Evolutionary conservation across 192 early-diverging fungal genomes (phyloP).

Genomic region (Backusella luteola): DNA sequence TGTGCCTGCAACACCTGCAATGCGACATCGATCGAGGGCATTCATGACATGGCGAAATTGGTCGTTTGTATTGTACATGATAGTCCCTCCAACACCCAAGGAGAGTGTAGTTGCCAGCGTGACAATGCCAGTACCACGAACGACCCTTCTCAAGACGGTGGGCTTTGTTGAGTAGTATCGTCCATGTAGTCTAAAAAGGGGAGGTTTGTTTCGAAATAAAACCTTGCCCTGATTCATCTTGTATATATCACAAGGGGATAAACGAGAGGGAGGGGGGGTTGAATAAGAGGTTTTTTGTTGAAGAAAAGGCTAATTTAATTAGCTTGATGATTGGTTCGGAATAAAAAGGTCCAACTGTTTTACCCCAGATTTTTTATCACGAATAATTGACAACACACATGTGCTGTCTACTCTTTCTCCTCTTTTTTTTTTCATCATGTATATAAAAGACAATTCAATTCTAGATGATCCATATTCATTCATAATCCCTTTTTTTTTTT

Average conservation of each 20-base stretch:
- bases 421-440: not conserved
- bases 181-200: not conserved
- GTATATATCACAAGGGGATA: not conserved
- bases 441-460: not conserved
- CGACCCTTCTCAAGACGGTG: not conserved
- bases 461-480: not conserved
- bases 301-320: not conserved
- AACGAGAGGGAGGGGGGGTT: not conserved
- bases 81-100: not conserved
- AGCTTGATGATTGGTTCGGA: not conserved
- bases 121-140: not conserved
- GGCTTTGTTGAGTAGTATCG: not conserved
- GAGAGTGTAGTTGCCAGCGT: conserved; percentile 6
- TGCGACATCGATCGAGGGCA: conserved; percentile 37
- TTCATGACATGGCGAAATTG: conserved; percentile 29
- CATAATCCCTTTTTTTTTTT: not conserved
- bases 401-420: not conserved
- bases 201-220: conserved; percentile 4
- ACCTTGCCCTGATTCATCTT: conserved; percentile 4
- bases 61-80: conserved; percentile 35
- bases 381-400: not conserved
- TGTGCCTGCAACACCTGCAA: conserved; percentile 41
- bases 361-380: not conserved
- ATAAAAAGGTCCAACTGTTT: not conserved
- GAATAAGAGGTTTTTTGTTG: not conserved